Percentiles rank a stretch among this genome's conserved stretches.
Evolutionary conservation across 2,329 filamentous ascomycete species (phyloP).

Genomic region (Botrytis deweyae): DNA sequence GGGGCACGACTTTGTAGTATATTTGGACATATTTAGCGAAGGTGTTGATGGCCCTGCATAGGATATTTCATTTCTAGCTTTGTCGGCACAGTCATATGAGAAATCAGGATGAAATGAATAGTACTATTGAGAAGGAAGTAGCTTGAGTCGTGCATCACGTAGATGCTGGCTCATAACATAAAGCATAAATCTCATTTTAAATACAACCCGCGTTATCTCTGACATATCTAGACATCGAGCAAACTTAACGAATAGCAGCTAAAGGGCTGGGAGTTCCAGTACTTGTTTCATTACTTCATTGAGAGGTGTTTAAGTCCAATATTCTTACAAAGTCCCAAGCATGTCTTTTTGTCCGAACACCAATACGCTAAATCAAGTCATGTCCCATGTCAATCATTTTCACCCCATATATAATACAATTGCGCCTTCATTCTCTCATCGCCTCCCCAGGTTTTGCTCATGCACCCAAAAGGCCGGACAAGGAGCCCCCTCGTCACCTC

Average conservation of each 20-base stretch:
- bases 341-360: conserved; percentile 8
- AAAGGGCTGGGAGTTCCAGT: not conserved
- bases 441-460: conserved; percentile 9
- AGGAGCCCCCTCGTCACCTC: conserved; percentile 32
- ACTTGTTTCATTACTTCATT: conserved; percentile 11
- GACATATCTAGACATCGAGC: not conserved
- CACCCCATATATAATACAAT: not conserved
- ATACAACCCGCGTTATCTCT: not conserved
- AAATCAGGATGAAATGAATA: not conserved
- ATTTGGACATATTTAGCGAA: not conserved
- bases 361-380: conserved; percentile 7
- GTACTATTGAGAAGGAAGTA: not conserved
- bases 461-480: conserved; percentile 36
- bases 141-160: not conserved
- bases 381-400: not conserved
- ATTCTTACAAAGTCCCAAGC: not conserved
- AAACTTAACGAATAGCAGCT: not conserved
- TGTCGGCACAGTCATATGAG: too few species aligned
- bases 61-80: not conserved
- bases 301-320: conserved; percentile 14
- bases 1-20: not conserved
- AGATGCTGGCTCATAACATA: not conserved
- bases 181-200: not conserved
- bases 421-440: not conserved
- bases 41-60: not conserved